Percentiles rank a stretch among this genome's conserved stretches.
These are phyloP conservation scores for Phylloboletellus chloephorus DNA, from an alignment of 1,284 basidiomycete genomes.

Conservation along the genomic window DNA sequence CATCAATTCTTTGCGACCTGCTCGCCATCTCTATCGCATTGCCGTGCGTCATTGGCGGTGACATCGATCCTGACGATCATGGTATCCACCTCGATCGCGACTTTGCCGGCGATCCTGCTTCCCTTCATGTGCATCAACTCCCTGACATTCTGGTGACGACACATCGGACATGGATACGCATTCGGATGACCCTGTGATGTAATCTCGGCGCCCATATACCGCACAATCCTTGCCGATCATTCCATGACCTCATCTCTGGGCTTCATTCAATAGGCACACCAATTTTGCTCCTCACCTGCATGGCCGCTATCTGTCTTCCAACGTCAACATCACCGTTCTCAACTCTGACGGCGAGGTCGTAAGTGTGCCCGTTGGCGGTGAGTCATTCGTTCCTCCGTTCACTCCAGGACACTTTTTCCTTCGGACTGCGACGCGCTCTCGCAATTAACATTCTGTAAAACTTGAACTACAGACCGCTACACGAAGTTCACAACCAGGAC, in stretches of 20 bases:
- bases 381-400: constrained; percentile 14
- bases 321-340: constrained; percentile 75
- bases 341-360: constrained; percentile 45
- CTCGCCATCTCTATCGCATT: not conserved
- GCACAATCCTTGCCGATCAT: not conserved
- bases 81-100: not conserved
- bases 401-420: not conserved
- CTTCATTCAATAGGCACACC: constrained; percentile 42
- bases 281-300: constrained; percentile 70
- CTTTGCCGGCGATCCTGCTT: constrained; percentile 11
- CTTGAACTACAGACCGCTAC: constrained; percentile 46
- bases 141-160: not conserved
- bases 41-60: not conserved
- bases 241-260: not conserved
- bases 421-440: not conserved
- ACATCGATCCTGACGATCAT: constrained; percentile 8
- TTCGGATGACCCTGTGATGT: not conserved
- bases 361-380: constrained; percentile 61
- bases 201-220: not conserved
- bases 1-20: constrained; percentile 1
- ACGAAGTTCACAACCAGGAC: constrained; percentile 72
- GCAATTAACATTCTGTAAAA: not conserved
- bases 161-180: not conserved
- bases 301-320: constrained; percentile 78
- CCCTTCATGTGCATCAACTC: not conserved